These are phyloP conservation scores for Boletus rubroflammeus DNA, from an alignment of 768 basidiomycete genomes.

Conservation along the genomic window DNA sequence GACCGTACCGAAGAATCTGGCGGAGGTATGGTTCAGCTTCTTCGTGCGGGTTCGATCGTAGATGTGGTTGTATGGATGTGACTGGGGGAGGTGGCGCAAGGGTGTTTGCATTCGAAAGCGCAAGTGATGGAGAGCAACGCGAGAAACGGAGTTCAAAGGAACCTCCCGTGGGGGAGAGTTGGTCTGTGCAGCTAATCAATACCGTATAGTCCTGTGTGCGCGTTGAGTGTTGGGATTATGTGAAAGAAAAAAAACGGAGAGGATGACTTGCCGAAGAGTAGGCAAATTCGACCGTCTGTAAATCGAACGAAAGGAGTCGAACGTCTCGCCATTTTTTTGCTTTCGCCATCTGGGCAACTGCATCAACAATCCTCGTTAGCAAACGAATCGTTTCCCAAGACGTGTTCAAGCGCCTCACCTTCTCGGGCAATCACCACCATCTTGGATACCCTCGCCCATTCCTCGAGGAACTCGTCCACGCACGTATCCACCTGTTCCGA, in stretches of 20 bases:
- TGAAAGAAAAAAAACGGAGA: not conserved
- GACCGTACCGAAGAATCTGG: conserved; percentile 64
- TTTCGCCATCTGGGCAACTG: conserved; percentile 83
- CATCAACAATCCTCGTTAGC: not conserved
- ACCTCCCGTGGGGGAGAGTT: conserved; percentile 62
- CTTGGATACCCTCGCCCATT: conserved; percentile 90
- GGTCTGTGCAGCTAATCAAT: conserved; percentile 74
- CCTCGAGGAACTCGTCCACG: conserved; percentile 86
- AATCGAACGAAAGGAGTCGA: conserved; percentile 81
- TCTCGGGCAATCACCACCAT: conserved; percentile 92
- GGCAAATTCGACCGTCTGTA: conserved; percentile 88
- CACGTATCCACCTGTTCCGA: conserved; percentile 85
- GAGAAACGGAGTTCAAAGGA: conserved; percentile 75
- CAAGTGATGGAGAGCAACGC: conserved; percentile 33
- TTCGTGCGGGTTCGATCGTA: conserved; percentile 66
- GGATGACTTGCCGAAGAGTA: conserved; percentile 54
- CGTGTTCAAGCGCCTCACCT: conserved; percentile 41
- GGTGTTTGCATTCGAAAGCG: conserved; percentile 11
- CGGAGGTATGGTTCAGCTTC: conserved; percentile 76
- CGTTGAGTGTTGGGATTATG: not conserved
- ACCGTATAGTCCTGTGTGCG: conserved; percentile 63
- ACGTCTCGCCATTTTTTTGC: conserved; percentile 70
- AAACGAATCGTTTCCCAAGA: not conserved
- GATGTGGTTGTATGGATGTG: conserved; percentile 27
- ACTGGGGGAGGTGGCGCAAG: conserved; percentile 28